These are phyloP conservation scores for Lentinus brumalis DNA, from an alignment of 768 basidiomycete species.

Conservation along the genomic window DNA sequence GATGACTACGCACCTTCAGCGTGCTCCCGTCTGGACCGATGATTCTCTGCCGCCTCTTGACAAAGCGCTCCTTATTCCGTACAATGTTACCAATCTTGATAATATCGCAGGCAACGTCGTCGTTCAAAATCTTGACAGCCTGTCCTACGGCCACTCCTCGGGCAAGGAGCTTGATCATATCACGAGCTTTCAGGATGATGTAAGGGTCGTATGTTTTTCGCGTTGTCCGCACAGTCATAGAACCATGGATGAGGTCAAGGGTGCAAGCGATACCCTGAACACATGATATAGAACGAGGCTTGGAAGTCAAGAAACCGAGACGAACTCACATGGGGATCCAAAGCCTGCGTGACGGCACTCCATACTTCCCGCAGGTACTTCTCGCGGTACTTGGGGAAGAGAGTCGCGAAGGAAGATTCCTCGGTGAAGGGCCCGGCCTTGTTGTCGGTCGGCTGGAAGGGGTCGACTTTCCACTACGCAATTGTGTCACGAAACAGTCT, in stretches of 20 bases:
- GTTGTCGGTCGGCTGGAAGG: conserved; percentile 75
- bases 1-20: conserved; percentile 65
- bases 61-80: conserved; percentile 94
- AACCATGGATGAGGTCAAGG: conserved; percentile 93
- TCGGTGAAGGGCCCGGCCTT: conserved; percentile 84
- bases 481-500: neutral
- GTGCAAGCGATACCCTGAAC: conserved; percentile 84
- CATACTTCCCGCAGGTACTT: conserved; percentile 94
- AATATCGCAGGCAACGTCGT: conserved; percentile 90
- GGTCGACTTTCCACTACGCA: conserved; percentile 78
- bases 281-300: neutral
- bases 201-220: conserved; percentile 98
- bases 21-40: conserved; percentile 98
- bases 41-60: conserved; percentile 93
- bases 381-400: conserved; percentile 99
- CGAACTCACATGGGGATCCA: conserved; percentile 73
- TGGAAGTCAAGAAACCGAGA: neutral
- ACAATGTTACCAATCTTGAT: conserved; percentile 97
- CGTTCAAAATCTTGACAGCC: conserved; percentile 88
- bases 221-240: conserved; percentile 96
- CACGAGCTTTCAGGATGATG: conserved; percentile 92
- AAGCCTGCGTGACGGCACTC: conserved; percentile 83
- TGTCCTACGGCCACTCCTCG: conserved; percentile 86
- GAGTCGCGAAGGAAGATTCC: conserved; percentile 96
- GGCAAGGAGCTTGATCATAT: conserved; percentile 93